Percentiles rank a stretch among this genome's conserved stretches.
Conservation (phyloP, 441 rosid species). For the Populus hybrid region DNA sequence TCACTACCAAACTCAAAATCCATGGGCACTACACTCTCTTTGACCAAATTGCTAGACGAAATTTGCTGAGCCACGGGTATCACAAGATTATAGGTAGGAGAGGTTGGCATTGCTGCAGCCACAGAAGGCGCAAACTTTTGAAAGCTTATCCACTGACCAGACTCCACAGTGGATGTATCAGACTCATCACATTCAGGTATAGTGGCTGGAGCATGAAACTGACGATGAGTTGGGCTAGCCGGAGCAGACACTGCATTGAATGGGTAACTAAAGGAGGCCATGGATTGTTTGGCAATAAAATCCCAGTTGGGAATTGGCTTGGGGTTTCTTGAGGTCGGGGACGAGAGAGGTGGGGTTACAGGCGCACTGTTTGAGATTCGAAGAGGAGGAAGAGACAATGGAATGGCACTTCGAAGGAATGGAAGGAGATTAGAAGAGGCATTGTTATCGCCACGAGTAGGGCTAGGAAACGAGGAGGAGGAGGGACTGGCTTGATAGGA, state of each 20-base stretch:
- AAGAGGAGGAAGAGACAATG: conserved; percentile 83
- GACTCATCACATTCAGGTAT: conserved; percentile 96
- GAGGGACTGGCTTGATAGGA: conserved; percentile 92
- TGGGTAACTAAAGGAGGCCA: conserved; percentile 79
- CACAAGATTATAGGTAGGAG: conserved; percentile 90
- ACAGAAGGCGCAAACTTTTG: conserved; percentile 55
- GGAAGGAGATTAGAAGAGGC: conserved; percentile 56
- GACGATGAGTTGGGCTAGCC: conserved; percentile 87
- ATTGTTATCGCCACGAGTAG: conserved; percentile 58
- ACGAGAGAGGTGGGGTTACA: conserved; percentile 87
- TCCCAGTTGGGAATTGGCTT: conserved; percentile 84
- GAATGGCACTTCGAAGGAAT: conserved; percentile 55
- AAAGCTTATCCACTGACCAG: conserved; percentile 94
- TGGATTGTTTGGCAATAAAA: conserved; percentile 67
- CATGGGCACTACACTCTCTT: conserved; percentile 61
- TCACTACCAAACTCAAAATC: conserved; percentile 74
- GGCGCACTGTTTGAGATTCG: conserved; percentile 95
- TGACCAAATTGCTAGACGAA: conserved; percentile 28
- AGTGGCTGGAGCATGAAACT: conserved; percentile 77
- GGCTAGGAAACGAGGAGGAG: conserved; percentile 85
- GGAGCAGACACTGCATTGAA: conserved; percentile 88
- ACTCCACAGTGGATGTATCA: conserved; percentile 87
- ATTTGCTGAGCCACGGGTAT: conserved; percentile 53
- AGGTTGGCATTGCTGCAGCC: conserved; percentile 57
- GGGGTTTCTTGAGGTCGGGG: conserved; percentile 75